Evolutionary conservation across 2,329 filamentous ascomycete genomes (phyloP), one percentile per base, ranked within the genome.

Genomic region (Xylaria multiplex): DNA sequence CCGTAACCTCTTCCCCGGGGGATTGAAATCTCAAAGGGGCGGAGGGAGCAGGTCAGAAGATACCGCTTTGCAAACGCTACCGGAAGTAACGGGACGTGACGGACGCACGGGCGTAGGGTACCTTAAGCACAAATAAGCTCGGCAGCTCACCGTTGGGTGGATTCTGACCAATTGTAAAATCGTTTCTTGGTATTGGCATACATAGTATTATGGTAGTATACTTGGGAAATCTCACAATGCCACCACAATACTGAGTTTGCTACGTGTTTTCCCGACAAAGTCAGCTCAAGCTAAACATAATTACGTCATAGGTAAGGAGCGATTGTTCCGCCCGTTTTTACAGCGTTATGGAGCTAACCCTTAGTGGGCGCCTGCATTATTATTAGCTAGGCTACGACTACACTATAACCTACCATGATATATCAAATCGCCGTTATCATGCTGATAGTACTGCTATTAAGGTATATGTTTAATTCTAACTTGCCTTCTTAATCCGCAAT

Each of bases 261-360:
- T 27, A 35, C 13, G 32, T 48, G 16, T 7, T 37, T 40, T 3
- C 19, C 5, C 14, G n/a, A 19, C 5, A 7, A 37, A 43, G 37
- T 3, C 22, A 43, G 52, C 37, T 43, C 22, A 43, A 55, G 19
- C 7, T 9, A 43, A 19, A 16, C 9, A 16, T 14, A n/a, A 42
- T 55, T 16, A 55, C 53, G 53, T 55, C 53, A 43, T 55, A 30
- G 16, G 45, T 14, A 48, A 11, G 22, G 46, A 49, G 24, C 3
- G 46, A 48, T 48, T 49, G 46, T 11, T 49, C 46, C 22, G 11
- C 24, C 22, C 14, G 46, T 13, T 30, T 13, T 14, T 48, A 8
- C 13, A 2, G 11, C 19, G 7, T 5, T 22, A 1, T 48, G 22
- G 43, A n/a, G 11, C 37, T 14, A 14, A 9, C 19, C 14, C 27